Conservation (phyloP, 2,329 filamentous ascomycete species). For the Neobulgaria alba region DNA sequence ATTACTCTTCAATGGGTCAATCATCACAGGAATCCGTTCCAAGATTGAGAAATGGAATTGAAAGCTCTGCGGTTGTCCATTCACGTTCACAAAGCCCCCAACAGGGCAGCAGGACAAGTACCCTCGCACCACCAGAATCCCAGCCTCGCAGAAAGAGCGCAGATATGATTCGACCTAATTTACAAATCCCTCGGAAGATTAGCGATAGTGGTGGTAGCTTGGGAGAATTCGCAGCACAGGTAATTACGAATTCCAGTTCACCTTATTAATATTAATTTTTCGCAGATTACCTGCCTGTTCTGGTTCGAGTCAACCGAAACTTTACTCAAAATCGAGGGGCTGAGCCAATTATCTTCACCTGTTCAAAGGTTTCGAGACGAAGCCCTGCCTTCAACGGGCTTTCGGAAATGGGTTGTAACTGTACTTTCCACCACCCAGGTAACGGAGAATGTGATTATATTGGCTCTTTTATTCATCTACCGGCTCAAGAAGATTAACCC, state of each 20-base stretch:
- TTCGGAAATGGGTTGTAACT: conserved; percentile 87
- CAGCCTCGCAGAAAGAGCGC: conserved; percentile 16
- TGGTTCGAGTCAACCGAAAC: conserved; percentile 92
- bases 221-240: conserved; percentile 76
- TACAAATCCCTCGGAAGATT: conserved; percentile 69
- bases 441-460: conserved; percentile 85
- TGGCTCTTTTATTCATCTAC: conserved; percentile 89
- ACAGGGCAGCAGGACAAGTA: conserved; percentile 11
- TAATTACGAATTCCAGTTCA: conserved; percentile 32
- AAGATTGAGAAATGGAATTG: background rate
- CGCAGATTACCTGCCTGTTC: conserved; percentile 86
- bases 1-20: conserved; percentile 13
- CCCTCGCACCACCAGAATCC: conserved; percentile 13
- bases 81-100: conserved; percentile 16
- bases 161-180: conserved; percentile 25
- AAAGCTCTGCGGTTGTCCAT: background rate
- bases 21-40: conserved; percentile 5
- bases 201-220: conserved; percentile 67
- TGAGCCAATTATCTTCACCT: conserved; percentile 30
- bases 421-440: conserved; percentile 93
- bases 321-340: conserved; percentile 61
- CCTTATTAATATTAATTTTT: conserved; percentile 13
- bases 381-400: conserved; percentile 68
- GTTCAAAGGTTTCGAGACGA: conserved; percentile 55
- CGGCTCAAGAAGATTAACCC: conserved; percentile 85